Evolutionary conservation across 495 filamentous ascomycete genomes (phyloP).

Genomic region (Aspergillus indologenus): DNA sequence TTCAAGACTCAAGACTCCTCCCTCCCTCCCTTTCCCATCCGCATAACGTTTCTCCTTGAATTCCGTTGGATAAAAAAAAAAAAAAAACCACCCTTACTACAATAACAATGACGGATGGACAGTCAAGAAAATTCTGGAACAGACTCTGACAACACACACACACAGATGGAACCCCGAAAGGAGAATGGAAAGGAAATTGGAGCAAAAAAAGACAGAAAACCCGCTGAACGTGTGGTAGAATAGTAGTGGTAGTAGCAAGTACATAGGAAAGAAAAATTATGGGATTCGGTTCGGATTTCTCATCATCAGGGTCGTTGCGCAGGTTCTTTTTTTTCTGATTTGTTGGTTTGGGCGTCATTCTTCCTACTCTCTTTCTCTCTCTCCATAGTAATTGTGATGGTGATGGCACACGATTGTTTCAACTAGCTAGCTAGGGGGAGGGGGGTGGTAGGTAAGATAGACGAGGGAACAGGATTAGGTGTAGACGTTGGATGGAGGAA

Average conservation of each 20-base stretch:
- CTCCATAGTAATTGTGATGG: no score
- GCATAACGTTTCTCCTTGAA: no score
- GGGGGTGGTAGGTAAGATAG: not conserved
- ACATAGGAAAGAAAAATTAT: not conserved
- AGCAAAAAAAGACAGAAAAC: not conserved
- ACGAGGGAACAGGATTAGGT: constrained; percentile 7
- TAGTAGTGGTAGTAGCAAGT: not conserved
- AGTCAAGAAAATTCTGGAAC: no score
- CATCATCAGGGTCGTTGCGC: not conserved
- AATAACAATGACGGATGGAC: no score
- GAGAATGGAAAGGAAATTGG: no score
- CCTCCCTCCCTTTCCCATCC: no score
- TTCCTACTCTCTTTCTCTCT: not conserved
- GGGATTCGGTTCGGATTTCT: not conserved
- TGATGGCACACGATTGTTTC: not conserved
- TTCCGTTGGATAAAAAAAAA: no score
- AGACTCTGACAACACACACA: no score
- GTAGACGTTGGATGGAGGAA: constrained; percentile 35
- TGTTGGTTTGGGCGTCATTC: not conserved
- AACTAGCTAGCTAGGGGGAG: not conserved
- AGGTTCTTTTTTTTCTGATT: not conserved
- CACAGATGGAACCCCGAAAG: no score
- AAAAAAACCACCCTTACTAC: no score
- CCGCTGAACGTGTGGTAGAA: not conserved
- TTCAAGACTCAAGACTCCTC: no score